Conservation (phyloP, 2,329 filamentous ascomycete species). For the Tolypocladium tropicale region DNA sequence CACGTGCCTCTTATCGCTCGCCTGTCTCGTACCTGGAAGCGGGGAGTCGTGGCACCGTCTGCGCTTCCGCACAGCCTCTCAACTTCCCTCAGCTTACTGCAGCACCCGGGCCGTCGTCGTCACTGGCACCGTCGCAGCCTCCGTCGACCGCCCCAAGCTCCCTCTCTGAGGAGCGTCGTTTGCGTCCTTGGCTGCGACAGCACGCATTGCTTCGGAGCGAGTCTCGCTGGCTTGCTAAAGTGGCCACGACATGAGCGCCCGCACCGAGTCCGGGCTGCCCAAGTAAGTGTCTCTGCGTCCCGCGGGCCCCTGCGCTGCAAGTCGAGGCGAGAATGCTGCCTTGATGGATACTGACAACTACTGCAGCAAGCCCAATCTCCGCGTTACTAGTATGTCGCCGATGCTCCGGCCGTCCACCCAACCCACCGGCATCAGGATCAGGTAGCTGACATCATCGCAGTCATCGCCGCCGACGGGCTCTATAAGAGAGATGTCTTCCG, state of each 20-base stretch:
- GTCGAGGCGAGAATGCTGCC: background rate
- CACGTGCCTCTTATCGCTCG: constrained; percentile 1
- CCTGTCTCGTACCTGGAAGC: constrained; percentile 1
- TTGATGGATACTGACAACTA: constrained; percentile 17
- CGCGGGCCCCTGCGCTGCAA: background rate
- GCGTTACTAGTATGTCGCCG: constrained; percentile 71
- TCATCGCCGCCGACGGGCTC: constrained; percentile 95
- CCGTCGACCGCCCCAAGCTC: background rate
- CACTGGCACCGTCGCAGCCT: background rate
- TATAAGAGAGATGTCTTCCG: constrained; percentile 99
- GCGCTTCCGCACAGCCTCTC: constrained; percentile 8
- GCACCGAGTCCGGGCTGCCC: constrained; percentile 25
- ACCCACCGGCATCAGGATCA: constrained; percentile 4
- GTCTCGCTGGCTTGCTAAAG: background rate
- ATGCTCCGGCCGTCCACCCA: constrained; percentile 1
- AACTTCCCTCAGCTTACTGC: constrained; percentile 1
- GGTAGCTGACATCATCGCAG: constrained; percentile 41
- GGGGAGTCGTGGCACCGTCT: constrained; percentile 4
- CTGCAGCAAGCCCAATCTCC: constrained; percentile 69
- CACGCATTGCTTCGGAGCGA: constrained; percentile 7
- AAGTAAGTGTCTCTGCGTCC: constrained; percentile 18
- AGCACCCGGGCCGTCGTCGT: background rate
- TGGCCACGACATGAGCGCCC: constrained; percentile 15
- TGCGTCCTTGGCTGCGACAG: constrained; percentile 6
- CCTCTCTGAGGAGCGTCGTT: constrained; percentile 2